Evolutionary conservation across 176 grass and related monocot species (phyloP).

Genomic region (Cymbopogon citratus): DNA sequence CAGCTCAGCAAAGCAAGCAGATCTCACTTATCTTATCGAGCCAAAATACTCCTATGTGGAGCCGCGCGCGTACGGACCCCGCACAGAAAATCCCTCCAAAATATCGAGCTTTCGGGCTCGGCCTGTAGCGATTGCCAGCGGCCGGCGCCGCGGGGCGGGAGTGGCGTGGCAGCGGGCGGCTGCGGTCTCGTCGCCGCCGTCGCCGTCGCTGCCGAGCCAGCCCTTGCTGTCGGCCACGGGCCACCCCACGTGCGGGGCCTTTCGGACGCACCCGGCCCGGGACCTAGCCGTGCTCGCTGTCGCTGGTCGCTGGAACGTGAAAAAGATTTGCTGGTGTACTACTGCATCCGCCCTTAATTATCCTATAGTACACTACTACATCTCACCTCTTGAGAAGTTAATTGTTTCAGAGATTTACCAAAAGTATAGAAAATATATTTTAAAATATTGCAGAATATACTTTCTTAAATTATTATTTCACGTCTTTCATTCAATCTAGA

Average conservation of each 20-base stretch:
- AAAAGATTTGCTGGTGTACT: not conserved
- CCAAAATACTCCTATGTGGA: not conserved
- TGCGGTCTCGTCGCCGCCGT: not conserved
- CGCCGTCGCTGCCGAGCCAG: not conserved
- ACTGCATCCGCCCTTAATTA: no score
- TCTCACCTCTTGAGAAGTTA: no score
- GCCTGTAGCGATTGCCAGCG: not conserved
- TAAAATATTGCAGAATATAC: no score
- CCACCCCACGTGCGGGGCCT: constrained; percentile 3
- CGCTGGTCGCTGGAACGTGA: not conserved
- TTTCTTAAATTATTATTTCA: no score
- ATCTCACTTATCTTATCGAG: not conserved
- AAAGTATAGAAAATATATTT: no score
- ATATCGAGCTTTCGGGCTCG: not conserved
- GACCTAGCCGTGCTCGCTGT: not conserved
- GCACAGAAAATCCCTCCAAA: not conserved
- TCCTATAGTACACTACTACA: no score
- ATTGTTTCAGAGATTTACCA: no score
- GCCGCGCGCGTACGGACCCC: not conserved
- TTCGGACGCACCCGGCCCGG: not conserved
- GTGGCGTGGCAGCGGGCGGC: not conserved
- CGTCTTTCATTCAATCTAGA: not conserved
- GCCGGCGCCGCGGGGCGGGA: not conserved
- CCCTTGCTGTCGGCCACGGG: not conserved
- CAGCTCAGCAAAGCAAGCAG: not conserved